Conservation (phyloP, 441 rosid genomes). For the Cnidoscolus chayamansa region DNA sequence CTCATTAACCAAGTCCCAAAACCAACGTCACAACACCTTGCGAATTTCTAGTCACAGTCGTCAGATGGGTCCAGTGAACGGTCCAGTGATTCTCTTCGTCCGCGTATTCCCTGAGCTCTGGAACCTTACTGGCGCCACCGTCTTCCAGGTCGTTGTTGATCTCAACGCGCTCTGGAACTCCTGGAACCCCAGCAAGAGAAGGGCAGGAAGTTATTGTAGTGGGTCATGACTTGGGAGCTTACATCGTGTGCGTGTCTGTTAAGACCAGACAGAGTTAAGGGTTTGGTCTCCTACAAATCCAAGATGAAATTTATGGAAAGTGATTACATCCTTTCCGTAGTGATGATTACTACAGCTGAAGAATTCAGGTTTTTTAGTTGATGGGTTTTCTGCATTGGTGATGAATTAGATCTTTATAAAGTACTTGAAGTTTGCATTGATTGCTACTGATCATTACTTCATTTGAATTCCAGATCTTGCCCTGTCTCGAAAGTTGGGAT, state of each 20-base stretch:
- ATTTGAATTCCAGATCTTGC: too few relatives aligned
- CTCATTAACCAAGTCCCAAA: too few relatives aligned
- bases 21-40: too few relatives aligned
- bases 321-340: constrained; percentile 43
- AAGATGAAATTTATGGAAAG: constrained; percentile 31
- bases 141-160: constrained; percentile 57
- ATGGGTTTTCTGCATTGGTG: background rate
- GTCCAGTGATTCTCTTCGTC: constrained; percentile 57
- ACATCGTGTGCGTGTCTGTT: constrained; percentile 58
- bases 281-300: constrained; percentile 50
- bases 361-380: constrained; percentile 50
- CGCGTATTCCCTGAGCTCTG: constrained; percentile 82
- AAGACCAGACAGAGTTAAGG: constrained; percentile 52
- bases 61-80: constrained; percentile 40
- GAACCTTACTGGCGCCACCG: constrained; percentile 48
- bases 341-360: constrained; percentile 64
- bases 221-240: constrained; percentile 81
- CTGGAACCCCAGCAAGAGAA: constrained; percentile 43
- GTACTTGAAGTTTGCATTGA: background rate
- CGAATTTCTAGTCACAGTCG: too few relatives aligned
- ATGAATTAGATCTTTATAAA: background rate
- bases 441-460: background rate
- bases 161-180: constrained; percentile 51
- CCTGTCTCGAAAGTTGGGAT: too few relatives aligned
- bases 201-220: constrained; percentile 47